Evolutionary conservation across 257 asterid genomes (phyloP), one percentile per base, ranked within the genome.

Genomic region (Rhazya stricta): DNA sequence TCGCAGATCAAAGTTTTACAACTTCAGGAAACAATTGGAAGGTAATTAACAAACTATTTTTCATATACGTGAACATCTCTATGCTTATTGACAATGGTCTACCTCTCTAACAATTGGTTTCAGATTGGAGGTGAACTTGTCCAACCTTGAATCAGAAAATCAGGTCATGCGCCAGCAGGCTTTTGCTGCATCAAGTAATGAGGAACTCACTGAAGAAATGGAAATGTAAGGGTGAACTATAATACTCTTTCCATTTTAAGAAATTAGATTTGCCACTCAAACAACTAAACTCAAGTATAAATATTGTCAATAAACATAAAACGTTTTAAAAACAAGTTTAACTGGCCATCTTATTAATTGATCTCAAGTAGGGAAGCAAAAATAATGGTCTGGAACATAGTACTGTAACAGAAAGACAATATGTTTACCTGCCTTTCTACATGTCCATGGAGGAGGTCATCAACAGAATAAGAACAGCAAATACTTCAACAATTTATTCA

Each of bases 81-180:
- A 56, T 13, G 32, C 25, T 23, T 21, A 46, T 61, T 11, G 37
- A 54, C 75, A 34, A 12, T 13, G 8, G 30, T 53, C 27, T n/a
- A 48, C 48, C 34, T 66, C 63, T 36, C 75, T 43, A n/a, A 75
- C 67, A 74, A 76, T 74, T 79, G 60, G 65, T 65, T 81, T 69
- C 94, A 93, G 97, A 85, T 77, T 93, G 79, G 93, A 89, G 83
- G 77, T 75, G 80, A 93, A 89, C 79, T 69, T 91, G 72, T 89
- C 97, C 71, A 93, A 89, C 83, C 97, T 91, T 65, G 98, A 93
- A 74, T 85, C 97, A 1, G 98, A 93, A 89, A 93, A 93, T 84
- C 97, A 88, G 86, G 93, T 93, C 83, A 89, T 93, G 57, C 91
- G 98, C 29, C 97, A 93, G 87, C 96, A 93, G 88, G 96, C 91